Base-by-base conservation (phyloP, 2,329 filamentous ascomycete species). In the Sclerotinia sclerotiorum region DNA sequence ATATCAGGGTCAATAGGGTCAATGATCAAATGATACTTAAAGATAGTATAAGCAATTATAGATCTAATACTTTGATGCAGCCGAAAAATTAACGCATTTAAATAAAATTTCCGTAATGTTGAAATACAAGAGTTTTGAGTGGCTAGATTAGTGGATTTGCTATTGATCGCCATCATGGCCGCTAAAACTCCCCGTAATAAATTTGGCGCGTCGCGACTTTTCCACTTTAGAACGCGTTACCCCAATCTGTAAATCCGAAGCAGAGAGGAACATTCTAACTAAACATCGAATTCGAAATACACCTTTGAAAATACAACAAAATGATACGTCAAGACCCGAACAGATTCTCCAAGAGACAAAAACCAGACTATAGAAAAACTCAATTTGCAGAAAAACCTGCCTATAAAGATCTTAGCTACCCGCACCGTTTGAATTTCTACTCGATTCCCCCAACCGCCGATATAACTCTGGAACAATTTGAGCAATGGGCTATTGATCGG, bases 401-500 rank as follows among this genome's bases (percentile, higher is more conserved):
- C 11, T 97, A 89, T 83, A 89, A 92, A 79, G 88, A 93, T 73
- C 85, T 90, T 68, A 84, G 90, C 55, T 99, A 98, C 78, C 88
- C 90, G 19, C 85, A 94, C 79, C 90, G 94, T 68, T 86, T 99
- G 76, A 99, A 96, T 83, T 94, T 97, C 80, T 99, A 99, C 81
- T 82, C 88, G 55, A 85, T 90, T 35, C 92, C 95, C 57, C 95
- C 95, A 0, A 97, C 93, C 0, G 91, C 91, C 60, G 95, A 99
- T 77, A 95, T 99, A 74, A 97, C 93, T 0, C 88, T 99, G 54
- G 95, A 99, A 78, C 90, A 99, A 78, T 99, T 99, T 76, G 95
- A 99, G 79, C 93, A 97, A 85, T 99, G 95, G 95, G 95, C 94
- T 15, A 98, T 99, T 76, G 92, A 97, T 76, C 85, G 95, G 68